Evolutionary conservation across 2,329 filamentous ascomycete species (phyloP).

Genomic region (Aureobasidium sp.): DNA sequence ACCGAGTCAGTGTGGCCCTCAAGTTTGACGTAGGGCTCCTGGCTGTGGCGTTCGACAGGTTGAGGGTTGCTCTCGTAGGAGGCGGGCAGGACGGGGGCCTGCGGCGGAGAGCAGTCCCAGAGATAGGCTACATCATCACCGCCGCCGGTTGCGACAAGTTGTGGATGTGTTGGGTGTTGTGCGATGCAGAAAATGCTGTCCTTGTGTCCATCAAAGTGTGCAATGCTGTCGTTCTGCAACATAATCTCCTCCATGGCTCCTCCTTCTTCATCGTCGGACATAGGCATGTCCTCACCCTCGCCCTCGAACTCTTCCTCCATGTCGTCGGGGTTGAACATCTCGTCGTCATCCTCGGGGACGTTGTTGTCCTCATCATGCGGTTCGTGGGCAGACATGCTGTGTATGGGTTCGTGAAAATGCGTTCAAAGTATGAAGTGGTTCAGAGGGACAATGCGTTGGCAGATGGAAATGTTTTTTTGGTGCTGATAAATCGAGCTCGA

Average conservation of each 20-base stretch:
- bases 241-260: constrained; percentile 59
- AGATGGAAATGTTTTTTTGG: constrained; percentile 2
- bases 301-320: constrained; percentile 58
- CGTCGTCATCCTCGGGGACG: constrained; percentile 50
- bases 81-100: constrained; percentile 60
- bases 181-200: constrained; percentile 94
- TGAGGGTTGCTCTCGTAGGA: constrained; percentile 65
- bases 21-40: constrained; percentile 63
- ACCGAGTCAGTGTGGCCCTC: constrained; percentile 91
- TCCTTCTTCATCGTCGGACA: constrained; percentile 65
- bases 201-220: constrained; percentile 83
- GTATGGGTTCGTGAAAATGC: not conserved
- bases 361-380: constrained; percentile 13
- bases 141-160: constrained; percentile 81
- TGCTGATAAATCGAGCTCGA: constrained; percentile 11
- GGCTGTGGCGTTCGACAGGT: constrained; percentile 48
- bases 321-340: constrained; percentile 68
- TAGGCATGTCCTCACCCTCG: constrained; percentile 64
- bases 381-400: constrained; percentile 15
- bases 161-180: constrained; percentile 72
- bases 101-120: constrained; percentile 62
- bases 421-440: not conserved
- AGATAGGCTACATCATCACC: constrained; percentile 82
- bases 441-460: not conserved
- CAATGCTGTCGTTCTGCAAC: constrained; percentile 84